Percentiles rank a stretch among this genome's conserved stretches.
Evolutionary conservation across 805 yeast species (phyloP).

Genomic region (Metschnikowia peoriensis): DNA sequence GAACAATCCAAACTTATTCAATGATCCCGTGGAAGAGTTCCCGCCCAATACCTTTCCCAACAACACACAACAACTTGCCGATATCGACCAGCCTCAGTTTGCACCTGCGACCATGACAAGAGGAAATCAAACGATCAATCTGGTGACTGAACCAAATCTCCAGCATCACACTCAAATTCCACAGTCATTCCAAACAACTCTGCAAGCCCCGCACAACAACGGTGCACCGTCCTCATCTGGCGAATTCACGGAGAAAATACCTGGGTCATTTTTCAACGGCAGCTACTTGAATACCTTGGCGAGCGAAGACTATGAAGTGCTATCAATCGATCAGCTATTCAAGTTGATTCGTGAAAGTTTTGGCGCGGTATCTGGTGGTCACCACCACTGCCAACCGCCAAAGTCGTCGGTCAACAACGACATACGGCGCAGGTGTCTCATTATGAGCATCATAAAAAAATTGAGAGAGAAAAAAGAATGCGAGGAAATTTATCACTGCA

Average conservation of each 20-base stretch:
- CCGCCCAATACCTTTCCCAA: neutral
- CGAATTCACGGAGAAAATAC: neutral
- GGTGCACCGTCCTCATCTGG: neutral
- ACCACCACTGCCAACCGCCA: slow-evolving; percentile 3
- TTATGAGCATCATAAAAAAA: slow-evolving; percentile 36
- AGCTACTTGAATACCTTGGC: slow-evolving; percentile 23
- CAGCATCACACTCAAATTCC: neutral
- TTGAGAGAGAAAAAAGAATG: slow-evolving; percentile 36
- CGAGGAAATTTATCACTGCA: slow-evolving; percentile 28
- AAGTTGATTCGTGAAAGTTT: slow-evolving; percentile 30
- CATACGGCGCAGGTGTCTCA: slow-evolving; percentile 35
- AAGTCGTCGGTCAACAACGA: slow-evolving; percentile 26
- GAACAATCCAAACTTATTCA: neutral
- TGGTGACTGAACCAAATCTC: neutral
- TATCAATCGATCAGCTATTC: slow-evolving; percentile 37
- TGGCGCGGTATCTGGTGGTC: slow-evolving; percentile 8
- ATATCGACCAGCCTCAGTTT: neutral
- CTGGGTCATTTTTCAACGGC: neutral
- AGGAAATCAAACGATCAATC: neutral
- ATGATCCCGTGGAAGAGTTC: neutral
- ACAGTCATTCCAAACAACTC: neutral
- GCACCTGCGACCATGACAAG: neutral
- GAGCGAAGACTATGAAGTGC: slow-evolving; percentile 39
- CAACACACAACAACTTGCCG: neutral
- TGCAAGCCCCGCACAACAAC: neutral